A percentile compares a stretch with the other conserved stretches of the same genome.
phyloP scores from a whole-genome alignment of 1,139 yeast genomes.

The Candida labiduridarum region DNA sequence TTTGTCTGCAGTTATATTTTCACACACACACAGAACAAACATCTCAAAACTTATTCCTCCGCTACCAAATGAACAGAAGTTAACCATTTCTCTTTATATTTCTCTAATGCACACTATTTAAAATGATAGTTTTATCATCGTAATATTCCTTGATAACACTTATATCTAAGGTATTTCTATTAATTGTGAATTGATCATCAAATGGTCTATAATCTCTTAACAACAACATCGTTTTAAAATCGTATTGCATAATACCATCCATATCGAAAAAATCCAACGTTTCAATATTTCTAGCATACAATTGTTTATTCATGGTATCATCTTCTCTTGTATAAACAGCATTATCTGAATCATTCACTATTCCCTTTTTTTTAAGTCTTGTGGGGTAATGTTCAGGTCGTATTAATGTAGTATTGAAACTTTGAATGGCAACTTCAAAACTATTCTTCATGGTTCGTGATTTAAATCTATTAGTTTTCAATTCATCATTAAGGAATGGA shows the following conservation, averaged over 20 bases:
- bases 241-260: constrained; percentile 26
- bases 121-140: constrained; percentile 18
- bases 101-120: constrained; percentile 9
- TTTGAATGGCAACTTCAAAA: constrained; percentile 28
- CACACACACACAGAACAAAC: no score
- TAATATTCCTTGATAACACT: constrained; percentile 18
- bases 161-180: constrained; percentile 9
- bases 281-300: constrained; percentile 32
- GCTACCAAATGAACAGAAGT: not conserved
- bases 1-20: no score
- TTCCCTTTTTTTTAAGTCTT: constrained; percentile 5
- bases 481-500: constrained; percentile 14
- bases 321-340: constrained; percentile 24
- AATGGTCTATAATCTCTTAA: constrained; percentile 32
- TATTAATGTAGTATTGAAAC: constrained; percentile 30
- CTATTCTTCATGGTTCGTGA: constrained; percentile 21
- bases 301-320: constrained; percentile 23
- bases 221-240: constrained; percentile 26
- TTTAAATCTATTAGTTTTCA: constrained; percentile 17
- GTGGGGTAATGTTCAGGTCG: constrained; percentile 39
- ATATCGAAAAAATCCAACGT: constrained; percentile 29
- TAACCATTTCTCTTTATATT: not conserved
- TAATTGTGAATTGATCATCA: constrained; percentile 10
- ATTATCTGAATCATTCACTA: constrained; percentile 1
- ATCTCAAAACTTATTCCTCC: not conserved